Base-by-base conservation (phyloP, 306 rosid genomes). In the Vachellia pachyceras region DNA sequence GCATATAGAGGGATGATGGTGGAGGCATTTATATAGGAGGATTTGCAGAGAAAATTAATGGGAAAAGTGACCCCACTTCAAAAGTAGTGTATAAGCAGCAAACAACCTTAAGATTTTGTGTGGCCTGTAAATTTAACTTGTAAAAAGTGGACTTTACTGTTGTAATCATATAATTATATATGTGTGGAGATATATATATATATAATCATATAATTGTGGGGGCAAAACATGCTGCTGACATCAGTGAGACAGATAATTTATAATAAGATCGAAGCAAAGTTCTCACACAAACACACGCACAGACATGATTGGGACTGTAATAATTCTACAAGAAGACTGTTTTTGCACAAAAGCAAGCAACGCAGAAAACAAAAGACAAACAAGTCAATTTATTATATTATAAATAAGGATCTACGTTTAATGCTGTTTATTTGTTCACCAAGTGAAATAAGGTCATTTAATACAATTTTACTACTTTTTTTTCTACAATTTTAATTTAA, bases 221-320 rank as follows among this genome's bases (percentile, higher is more conserved):
- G 82, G 77, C 80, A 87, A 84, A 12, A 33, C 83, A 72, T 82
- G 94, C 91, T n/a, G n/a, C n/a, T 87, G 87, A 89, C 97, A 82
- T 92, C 84, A 87, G 10, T 60, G 7, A 64, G 39, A 12, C 9
- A 4, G 9, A 29, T 10, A 57, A 20, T 57, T 20, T n/a, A 54
- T 54, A 17, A 2, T 3, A 9, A 9, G 64, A n/a, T n/a, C n/a
- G n/a, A 57, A 35, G 64, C 25, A 57, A 15, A 57, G 63, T 54
- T 54, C 13, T 55, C 20, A 49, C 55, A 50, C n/a, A n/a, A n/a
- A n/a, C 57, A 52, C 23, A 0, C 23, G 7, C 23, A 55, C 80
- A n/a, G n/a, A 81, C 47, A 81, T 85, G 77, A 86, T 86, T 91
- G 92, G 81, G 77, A 75, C 84, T 87, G 82, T 58, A 90, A 87